Conservation (phyloP, 768 basidiomycete genomes). For the Naganishia vishniacii region DNA sequence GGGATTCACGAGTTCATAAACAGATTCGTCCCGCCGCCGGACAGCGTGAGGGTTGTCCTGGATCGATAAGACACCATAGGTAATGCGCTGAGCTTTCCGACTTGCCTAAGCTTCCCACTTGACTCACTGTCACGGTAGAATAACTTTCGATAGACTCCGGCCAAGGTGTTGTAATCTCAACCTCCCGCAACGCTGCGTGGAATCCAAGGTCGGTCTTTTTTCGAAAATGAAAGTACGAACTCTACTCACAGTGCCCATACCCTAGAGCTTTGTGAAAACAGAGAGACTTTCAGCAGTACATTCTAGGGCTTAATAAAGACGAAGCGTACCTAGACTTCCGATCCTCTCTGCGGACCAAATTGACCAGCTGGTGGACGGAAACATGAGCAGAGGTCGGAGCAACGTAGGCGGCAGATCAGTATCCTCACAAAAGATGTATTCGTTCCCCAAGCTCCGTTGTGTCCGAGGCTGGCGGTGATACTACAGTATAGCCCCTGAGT, state of each 20-base stretch:
- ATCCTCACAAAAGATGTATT: constrained; percentile 27
- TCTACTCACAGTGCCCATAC: constrained; percentile 4
- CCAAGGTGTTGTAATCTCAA: constrained; percentile 22
- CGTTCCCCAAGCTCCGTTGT: constrained; percentile 24
- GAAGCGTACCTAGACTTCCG: constrained; percentile 18
- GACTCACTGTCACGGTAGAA: background rate
- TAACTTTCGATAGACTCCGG: constrained; percentile 13
- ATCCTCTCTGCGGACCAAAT: constrained; percentile 19
- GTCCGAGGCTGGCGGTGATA: constrained; percentile 11
- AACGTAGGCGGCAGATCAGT: too few species aligned
- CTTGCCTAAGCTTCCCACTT: background rate
- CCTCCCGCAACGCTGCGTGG: constrained; percentile 7
- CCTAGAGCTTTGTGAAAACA: constrained; percentile 22
- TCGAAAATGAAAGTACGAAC: too few species aligned
- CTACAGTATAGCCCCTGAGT: constrained; percentile 3
- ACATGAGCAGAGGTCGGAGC: too few species aligned
- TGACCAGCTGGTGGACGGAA: too few species aligned
- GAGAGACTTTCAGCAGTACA: too few species aligned
- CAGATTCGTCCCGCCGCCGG: constrained; percentile 9
- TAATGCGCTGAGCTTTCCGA: background rate
- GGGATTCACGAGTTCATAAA: constrained; percentile 11
- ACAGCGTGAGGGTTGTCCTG: constrained; percentile 3
- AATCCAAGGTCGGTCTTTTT: too few species aligned
- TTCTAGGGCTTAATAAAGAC: too few species aligned
- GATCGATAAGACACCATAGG: background rate